Conservation (phyloP, 164 flowering plant species). For the Chimonanthus salicifolius region DNA sequence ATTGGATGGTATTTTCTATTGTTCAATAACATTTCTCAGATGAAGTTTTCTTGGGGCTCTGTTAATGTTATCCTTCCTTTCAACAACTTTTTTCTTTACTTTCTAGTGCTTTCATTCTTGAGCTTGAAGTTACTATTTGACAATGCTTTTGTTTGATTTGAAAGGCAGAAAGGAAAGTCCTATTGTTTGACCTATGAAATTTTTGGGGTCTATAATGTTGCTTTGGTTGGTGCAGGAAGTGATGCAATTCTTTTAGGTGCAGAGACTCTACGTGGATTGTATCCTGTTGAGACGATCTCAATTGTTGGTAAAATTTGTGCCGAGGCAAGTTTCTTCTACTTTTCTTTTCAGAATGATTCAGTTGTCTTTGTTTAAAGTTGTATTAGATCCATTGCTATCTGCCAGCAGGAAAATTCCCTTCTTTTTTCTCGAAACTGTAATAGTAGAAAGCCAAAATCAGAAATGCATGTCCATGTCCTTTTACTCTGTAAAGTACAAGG, state of each 20-base stretch:
- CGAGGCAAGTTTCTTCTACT: constrained; percentile 42
- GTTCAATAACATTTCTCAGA: not conserved
- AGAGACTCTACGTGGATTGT: constrained; percentile 78
- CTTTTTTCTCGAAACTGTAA: not conserved
- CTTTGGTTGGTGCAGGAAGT: constrained; percentile 43
- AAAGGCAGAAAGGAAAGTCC: not conserved
- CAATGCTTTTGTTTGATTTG: not conserved
- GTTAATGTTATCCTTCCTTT: not conserved
- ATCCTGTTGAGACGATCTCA: constrained; percentile 79
- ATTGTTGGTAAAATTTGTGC: constrained; percentile 86
- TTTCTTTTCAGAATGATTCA: not conserved
- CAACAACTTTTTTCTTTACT: not conserved
- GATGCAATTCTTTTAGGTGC: constrained; percentile 95
- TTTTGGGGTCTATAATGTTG: not conserved
- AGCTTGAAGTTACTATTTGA: not conserved
- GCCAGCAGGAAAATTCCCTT: not conserved
- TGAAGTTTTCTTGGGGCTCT: not conserved
- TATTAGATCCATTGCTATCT: not conserved
- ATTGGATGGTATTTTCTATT: constrained; percentile 51
- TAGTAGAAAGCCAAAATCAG: too few species aligned
- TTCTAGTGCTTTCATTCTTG: not conserved
- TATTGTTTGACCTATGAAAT: not conserved
- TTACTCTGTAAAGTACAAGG: too few species aligned
- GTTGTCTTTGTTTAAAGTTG: not conserved
- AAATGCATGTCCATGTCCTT: too few species aligned